Conservation (phyloP, 257 asterid genomes). For the Solanum etuberosum region DNA sequence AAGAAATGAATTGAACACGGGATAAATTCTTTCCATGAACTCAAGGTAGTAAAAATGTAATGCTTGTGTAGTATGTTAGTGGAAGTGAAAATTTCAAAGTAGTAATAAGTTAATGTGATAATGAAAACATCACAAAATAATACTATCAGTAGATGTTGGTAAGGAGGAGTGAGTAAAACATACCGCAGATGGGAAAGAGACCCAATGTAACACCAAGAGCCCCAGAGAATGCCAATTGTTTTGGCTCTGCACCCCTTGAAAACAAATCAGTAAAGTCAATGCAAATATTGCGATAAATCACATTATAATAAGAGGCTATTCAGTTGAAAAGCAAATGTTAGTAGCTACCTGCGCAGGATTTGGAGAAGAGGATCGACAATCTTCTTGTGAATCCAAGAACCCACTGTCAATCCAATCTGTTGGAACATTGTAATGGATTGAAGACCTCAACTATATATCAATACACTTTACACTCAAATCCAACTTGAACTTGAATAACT, state of each 20-base stretch:
- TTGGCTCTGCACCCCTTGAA: slow-evolving; percentile 84
- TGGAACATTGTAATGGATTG: slow-evolving; percentile 3
- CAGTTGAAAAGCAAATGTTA: no score
- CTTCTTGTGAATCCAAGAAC: slow-evolving; percentile 47
- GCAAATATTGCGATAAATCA: not conserved
- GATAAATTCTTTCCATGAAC: no score
- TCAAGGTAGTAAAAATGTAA: not conserved
- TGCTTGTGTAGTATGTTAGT: no score
- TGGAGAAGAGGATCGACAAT: slow-evolving; percentile 71
- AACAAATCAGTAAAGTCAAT: not conserved
- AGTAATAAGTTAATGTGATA: not conserved
- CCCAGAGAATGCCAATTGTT: slow-evolving; percentile 78
- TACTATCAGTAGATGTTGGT: not conserved
- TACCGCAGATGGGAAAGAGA: slow-evolving; percentile 85
- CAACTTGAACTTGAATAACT: not conserved
- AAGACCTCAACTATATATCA: not conserved
- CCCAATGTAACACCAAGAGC: slow-evolving; percentile 84
- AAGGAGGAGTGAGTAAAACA: not conserved
- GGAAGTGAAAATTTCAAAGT: no score
- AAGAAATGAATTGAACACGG: not conserved
- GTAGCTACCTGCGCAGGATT: slow-evolving; percentile 57
- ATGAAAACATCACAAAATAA: not conserved
- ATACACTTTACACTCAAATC: not conserved
- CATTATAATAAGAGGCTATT: not conserved
- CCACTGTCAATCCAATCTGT: slow-evolving; percentile 28